A percentile compares a stretch with the other conserved stretches of the same genome.
phyloP scores from a whole-genome alignment of 441 rosid species.

The Erodium texanum region DNA sequence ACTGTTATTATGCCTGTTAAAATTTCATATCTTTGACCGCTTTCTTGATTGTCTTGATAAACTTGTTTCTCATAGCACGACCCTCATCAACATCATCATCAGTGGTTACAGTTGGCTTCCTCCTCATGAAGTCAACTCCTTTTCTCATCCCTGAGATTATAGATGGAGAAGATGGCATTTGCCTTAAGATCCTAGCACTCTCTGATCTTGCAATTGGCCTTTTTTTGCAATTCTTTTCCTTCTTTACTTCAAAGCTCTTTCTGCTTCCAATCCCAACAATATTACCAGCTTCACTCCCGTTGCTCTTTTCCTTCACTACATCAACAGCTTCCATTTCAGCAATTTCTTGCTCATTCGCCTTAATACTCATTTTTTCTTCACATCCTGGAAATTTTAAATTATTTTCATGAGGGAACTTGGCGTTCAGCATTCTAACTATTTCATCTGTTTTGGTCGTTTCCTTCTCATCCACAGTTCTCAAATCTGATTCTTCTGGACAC shows the following conservation, averaged over 20 bases:
- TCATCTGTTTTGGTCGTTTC: constrained; percentile 38
- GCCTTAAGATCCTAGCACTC: constrained; percentile 64
- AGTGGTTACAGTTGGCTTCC: constrained; percentile 47
- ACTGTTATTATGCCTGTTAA: constrained; percentile 18
- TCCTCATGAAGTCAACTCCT: constrained; percentile 72
- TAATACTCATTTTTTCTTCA: too few species aligned
- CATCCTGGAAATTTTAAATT: too few species aligned
- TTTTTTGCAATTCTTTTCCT: constrained; percentile 40
- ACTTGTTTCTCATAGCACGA: constrained; percentile 38
- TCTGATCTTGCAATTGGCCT: constrained; percentile 54
- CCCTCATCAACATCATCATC: constrained; percentile 44
- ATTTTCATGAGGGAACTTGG: constrained; percentile 44
- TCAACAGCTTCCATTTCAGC: constrained; percentile 23
- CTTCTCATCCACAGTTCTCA: constrained; percentile 20
- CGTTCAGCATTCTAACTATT: constrained; percentile 40
- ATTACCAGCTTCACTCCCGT: constrained; percentile 16
- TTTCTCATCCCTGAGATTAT: constrained; percentile 60
- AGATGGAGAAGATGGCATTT: constrained; percentile 86
- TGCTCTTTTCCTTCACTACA: too few species aligned
- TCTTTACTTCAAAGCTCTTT: constrained; percentile 35
- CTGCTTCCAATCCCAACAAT: constrained; percentile 24
- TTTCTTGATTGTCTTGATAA: constrained; percentile 60
- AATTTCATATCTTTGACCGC: constrained; percentile 42
- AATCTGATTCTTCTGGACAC: constrained; percentile 34
- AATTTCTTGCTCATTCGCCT: too few species aligned